phyloP scores from a whole-genome alignment of 768 basidiomycete genomes.

The Pisolithus tinctorius region DNA sequence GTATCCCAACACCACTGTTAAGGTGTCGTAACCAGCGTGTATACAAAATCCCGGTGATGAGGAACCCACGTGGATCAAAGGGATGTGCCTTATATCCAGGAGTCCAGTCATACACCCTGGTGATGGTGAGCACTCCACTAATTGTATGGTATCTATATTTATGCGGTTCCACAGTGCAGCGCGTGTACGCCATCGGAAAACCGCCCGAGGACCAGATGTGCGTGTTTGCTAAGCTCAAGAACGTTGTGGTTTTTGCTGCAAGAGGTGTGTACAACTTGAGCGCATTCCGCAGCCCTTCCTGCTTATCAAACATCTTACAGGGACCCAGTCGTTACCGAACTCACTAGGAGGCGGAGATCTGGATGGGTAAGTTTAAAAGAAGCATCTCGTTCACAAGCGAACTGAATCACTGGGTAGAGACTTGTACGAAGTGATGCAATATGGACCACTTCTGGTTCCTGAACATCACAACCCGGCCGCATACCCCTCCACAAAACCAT shows the following conservation, averaged over 20 bases:
- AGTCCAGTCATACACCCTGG: conserved; percentile 75
- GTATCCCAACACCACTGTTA: background rate
- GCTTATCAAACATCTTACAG: conserved; percentile 24
- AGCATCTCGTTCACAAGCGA: background rate
- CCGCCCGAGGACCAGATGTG: conserved; percentile 53
- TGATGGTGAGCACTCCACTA: conserved; percentile 41
- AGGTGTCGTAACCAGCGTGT: conserved; percentile 39
- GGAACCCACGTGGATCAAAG: conserved; percentile 50
- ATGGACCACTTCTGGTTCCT: conserved; percentile 49
- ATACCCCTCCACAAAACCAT: conserved; percentile 37
- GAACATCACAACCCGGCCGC: conserved; percentile 44
- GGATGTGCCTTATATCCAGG: conserved; percentile 56
- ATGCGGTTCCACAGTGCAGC: conserved; percentile 44
- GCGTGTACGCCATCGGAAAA: conserved; percentile 63
- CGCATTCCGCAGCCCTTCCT: no score
- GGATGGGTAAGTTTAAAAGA: conserved; percentile 50
- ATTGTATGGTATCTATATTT: background rate
- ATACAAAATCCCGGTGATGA: conserved; percentile 45
- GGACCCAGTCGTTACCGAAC: conserved; percentile 57
- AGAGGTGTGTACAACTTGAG: conserved; percentile 33
- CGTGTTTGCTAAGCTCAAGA: conserved; percentile 54
- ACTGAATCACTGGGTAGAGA: conserved; percentile 39
- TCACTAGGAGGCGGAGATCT: conserved; percentile 71
- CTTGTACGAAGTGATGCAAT: conserved; percentile 53
- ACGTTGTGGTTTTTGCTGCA: conserved; percentile 67